Percentiles rank a stretch among this genome's conserved stretches.
These are phyloP conservation scores for Crotalaria pallida DNA, from an alignment of 306 rosid genomes.

Conservation along the genomic window DNA sequence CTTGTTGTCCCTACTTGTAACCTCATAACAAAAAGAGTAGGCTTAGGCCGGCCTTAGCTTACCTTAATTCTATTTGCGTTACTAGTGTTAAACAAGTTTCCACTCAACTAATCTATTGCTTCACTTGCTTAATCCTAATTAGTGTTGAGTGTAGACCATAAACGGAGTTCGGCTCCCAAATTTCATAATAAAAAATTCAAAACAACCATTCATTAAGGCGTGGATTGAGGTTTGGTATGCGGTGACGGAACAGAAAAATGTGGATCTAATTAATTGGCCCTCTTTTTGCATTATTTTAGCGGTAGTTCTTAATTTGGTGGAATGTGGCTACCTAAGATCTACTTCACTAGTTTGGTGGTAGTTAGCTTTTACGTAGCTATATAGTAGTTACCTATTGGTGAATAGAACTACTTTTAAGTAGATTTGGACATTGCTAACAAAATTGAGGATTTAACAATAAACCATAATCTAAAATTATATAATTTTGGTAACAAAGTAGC, in stretches of 20 bases:
- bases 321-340: constrained; percentile 28
- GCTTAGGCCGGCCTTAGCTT: constrained; percentile 38
- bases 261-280: constrained; percentile 6
- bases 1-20: constrained; percentile 19
- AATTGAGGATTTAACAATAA: not conserved
- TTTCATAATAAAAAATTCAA: not conserved
- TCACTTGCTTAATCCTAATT: constrained; percentile 5
- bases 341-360: constrained; percentile 18
- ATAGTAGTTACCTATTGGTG: not conserved
- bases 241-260: constrained; percentile 15
- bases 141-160: not conserved
- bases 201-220: constrained; percentile 18
- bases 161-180: constrained; percentile 1
- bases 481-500: not conserved
- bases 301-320: constrained; percentile 20
- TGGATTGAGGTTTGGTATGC: constrained; percentile 18
- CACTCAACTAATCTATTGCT: constrained; percentile 15
- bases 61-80: constrained; percentile 12
- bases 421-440: not conserved
- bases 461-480: too few relatives aligned
- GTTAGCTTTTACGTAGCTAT: constrained; percentile 4
- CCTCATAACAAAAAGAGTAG: constrained; percentile 12
- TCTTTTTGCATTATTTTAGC: not conserved
- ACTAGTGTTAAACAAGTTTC: not conserved
- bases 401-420: not conserved